Conservation (phyloP, 2,329 filamentous ascomycete species). For the Ophiostoma sp. region DNA sequence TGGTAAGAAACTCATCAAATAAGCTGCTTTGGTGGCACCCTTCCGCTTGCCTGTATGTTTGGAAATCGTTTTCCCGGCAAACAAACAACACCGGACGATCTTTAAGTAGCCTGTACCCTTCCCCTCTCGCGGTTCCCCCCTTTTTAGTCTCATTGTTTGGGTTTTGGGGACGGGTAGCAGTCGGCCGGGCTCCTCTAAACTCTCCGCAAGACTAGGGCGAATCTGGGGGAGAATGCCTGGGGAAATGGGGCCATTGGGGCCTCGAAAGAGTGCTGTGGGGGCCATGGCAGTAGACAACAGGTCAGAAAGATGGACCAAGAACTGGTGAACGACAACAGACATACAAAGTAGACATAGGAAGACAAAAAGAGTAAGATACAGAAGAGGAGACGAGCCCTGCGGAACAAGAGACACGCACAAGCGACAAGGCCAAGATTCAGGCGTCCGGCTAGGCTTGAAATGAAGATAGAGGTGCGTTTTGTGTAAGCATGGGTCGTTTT, state of each 20-base stretch:
- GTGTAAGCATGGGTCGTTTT: background rate
- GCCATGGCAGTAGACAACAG: background rate
- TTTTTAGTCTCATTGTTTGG: background rate
- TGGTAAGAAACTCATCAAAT: too few species aligned
- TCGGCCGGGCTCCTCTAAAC: background rate
- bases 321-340: background rate
- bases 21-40: background rate
- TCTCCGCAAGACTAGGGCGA: background rate
- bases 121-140: background rate
- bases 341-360: background rate
- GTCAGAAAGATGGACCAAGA: background rate
- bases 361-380: background rate
- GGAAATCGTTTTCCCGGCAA: constrained; percentile 19
- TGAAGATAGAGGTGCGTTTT: background rate
- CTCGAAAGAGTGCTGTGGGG: background rate
- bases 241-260: background rate
- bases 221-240: background rate
- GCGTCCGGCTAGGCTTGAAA: background rate
- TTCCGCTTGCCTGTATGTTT: background rate
- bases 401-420: background rate
- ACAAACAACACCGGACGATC: background rate
- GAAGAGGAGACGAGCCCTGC: background rate
- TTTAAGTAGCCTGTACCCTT: background rate
- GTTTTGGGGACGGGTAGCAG: background rate
- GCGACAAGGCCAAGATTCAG: background rate